Evolutionary conservation across 352 stramenopile genomes (phyloP), one percentile per base, ranked within the genome.

Genomic region (Phytophthora boehmeriae): DNA sequence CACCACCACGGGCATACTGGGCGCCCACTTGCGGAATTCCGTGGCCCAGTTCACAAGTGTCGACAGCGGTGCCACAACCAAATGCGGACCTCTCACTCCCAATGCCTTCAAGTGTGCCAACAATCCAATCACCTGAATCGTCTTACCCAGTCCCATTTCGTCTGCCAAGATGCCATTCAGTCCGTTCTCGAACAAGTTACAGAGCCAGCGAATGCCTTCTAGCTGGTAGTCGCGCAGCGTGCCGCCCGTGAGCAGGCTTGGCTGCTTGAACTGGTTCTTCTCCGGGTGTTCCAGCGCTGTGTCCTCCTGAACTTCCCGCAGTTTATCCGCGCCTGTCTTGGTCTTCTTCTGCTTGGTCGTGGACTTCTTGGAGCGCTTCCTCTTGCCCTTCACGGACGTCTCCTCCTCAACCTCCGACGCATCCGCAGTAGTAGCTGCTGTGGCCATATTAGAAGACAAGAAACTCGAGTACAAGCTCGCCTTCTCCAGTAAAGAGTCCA

Each of bases 31-130:
- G 27, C 63, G 59, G 60, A 96, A 96, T 68, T 96, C 88, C 9
- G 97, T 79, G 32, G 98, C 71, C 98, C 98, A 99, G 76, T 99
- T 98, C 34, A 92, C 86, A 30, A 99, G 82, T 25, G 97, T 99
- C 19, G 96, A 99, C 8, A 99, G 80, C 14, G 98, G 98, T 23
- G 96, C 98, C 17, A 99, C 90, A 44, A 99, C 89, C 8, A 99
- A 77, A 71, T 98, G 99, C 14, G 98, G 98, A 2, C 96, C 95
- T 6, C 84, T 85, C 42, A 92, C 92, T 22, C 95, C 81, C 22
- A 96, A 80, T 19, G 85, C 80, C 54, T 98, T 92, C 8, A 99
- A 73, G 53, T 98, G 89, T 45, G 97, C 85, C 14, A 99, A 71
- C 53, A 99, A 95, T 0, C 91, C 88, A 41, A 97, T 96, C 17